Evolutionary conservation across 441 rosid genomes (phyloP).

Genomic region (Mallotus repandus): DNA sequence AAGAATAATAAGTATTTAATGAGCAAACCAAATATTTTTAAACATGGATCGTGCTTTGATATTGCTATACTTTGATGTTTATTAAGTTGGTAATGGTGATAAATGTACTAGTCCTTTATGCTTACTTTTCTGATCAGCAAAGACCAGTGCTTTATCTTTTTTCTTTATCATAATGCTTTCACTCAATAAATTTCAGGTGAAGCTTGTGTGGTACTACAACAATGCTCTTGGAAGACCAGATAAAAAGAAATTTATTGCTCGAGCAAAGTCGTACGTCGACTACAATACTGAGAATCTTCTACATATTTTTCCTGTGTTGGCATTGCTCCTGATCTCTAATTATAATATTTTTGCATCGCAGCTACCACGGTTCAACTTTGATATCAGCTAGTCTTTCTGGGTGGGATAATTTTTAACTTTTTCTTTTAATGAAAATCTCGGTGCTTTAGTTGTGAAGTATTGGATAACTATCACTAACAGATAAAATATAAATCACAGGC

Average conservation of each 20-base stretch:
- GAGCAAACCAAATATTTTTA: not conserved
- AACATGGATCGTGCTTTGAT: not conserved
- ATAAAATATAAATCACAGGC: conserved; percentile 38
- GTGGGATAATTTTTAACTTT: conserved; percentile 34
- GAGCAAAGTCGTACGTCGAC: conserved; percentile 57
- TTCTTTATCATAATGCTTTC: not conserved
- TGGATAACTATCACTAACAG: conserved; percentile 6
- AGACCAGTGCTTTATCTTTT: not conserved
- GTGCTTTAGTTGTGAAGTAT: conserved; percentile 9
- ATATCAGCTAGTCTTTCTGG: conserved; percentile 96
- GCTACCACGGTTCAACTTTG: conserved; percentile 95
- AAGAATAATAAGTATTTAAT: not conserved
- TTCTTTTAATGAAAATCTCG: not conserved
- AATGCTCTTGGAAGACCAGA: conserved; percentile 86
- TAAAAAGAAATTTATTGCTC: conserved; percentile 85
- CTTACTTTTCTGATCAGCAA: not conserved
- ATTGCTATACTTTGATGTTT: not conserved
- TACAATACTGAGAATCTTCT: not conserved
- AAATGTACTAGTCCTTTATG: not conserved
- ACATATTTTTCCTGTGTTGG: not conserved
- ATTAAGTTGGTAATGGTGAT: conserved; percentile 1
- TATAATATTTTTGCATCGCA: conserved; percentile 29
- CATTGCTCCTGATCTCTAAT: conserved; percentile 16
- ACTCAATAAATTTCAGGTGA: conserved; percentile 48
- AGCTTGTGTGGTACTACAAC: conserved; percentile 86